phyloP scores from a whole-genome alignment of 208 protist species.

The Phytomonas sp. region DNA sequence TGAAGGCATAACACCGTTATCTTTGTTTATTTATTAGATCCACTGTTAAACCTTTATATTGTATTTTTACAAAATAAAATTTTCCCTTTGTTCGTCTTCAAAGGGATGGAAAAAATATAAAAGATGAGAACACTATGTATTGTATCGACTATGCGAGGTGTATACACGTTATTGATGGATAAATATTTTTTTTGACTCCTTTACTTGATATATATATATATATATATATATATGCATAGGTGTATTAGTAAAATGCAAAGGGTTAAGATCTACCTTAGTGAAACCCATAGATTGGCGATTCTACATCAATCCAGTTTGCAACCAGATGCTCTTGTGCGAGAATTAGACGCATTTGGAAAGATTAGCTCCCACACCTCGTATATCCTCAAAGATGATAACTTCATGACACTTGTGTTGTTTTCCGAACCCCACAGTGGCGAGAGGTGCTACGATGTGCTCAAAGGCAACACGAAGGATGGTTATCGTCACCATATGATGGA shows the following conservation, averaged over 20 bases:
- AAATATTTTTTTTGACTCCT: neutral
- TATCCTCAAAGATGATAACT: constrained; percentile 21
- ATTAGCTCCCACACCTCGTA: constrained; percentile 18
- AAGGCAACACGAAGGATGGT: neutral
- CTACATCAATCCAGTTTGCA: constrained; percentile 20
- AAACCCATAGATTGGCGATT: constrained; percentile 32
- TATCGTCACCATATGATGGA: neutral
- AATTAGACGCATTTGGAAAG: constrained; percentile 21
- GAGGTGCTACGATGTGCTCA: constrained; percentile 18
- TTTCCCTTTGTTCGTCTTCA: neutral
- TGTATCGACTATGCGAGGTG: neutral
- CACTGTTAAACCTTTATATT: neutral
- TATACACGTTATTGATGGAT: neutral
- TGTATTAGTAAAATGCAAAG: constrained; percentile 8
- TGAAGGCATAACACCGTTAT: neutral
- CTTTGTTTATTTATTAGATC: neutral
- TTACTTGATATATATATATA: too few species aligned
- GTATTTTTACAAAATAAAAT: neutral
- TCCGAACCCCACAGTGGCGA: constrained; percentile 16
- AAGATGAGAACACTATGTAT: neutral
- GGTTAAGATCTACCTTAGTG: constrained; percentile 20
- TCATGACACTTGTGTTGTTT: constrained; percentile 29
- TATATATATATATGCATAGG: neutral
- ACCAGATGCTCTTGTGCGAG: constrained; percentile 14
- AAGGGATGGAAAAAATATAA: neutral